Conservation (phyloP, 768 basidiomycete genomes). For the Termitomyces sp. region DNA sequence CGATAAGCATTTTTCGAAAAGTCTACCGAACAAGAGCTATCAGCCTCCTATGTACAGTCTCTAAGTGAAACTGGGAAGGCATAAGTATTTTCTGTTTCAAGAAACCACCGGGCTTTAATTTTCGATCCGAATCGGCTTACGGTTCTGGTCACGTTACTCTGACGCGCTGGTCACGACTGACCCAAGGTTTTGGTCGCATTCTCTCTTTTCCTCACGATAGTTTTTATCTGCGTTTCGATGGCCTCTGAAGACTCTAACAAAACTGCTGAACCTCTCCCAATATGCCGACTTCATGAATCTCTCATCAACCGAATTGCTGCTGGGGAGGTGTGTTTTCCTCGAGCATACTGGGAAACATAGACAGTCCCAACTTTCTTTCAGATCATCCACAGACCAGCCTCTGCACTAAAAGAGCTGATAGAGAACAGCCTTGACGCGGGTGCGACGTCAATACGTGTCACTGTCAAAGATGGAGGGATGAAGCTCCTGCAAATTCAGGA, state of each 20-base stretch:
- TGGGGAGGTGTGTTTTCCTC: constrained; percentile 47
- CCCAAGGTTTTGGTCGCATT: background rate
- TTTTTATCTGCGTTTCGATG: constrained; percentile 2
- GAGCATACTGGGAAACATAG: background rate
- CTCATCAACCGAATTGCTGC: constrained; percentile 90
- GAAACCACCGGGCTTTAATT: too few species aligned
- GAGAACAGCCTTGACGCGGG: constrained; percentile 97
- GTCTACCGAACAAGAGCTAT: too few species aligned
- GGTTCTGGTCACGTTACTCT: constrained; percentile 6
- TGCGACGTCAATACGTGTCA: constrained; percentile 79
- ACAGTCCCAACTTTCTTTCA: constrained; percentile 5
- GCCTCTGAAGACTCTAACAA: constrained; percentile 1
- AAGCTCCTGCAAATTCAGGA: constrained; percentile 95
- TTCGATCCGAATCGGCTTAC: background rate
- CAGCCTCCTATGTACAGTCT: too few species aligned
- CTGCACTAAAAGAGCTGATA: constrained; percentile 92
- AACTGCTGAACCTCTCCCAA: constrained; percentile 49
- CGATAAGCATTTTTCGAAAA: too few species aligned
- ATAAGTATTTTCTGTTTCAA: too few species aligned
- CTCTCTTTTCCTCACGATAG: background rate
- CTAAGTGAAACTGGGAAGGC: too few species aligned
- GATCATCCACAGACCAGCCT: constrained; percentile 65
- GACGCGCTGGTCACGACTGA: constrained; percentile 8
- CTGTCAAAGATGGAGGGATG: constrained; percentile 92
- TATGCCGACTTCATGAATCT: constrained; percentile 71